phyloP scores from a whole-genome alignment of 2,329 filamentous ascomycete species.

The Fusarium fujikuroi region DNA sequence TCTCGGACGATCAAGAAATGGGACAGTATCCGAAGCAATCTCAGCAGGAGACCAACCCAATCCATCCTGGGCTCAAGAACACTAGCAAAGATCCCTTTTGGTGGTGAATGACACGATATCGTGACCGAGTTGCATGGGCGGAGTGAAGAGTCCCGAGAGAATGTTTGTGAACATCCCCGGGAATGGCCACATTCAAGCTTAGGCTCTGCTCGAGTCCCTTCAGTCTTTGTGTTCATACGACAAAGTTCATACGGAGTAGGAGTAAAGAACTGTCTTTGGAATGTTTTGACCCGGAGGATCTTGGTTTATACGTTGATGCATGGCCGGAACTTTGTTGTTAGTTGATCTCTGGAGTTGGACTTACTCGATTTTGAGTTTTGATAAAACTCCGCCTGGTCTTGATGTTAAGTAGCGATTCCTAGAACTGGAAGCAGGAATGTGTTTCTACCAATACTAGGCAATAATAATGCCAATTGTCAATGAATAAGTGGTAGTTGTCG shows the following conservation, averaged over 20 bases:
- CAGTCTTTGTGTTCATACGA: neutral
- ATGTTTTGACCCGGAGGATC: neutral
- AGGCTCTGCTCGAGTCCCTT: neutral
- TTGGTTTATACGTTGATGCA: neutral
- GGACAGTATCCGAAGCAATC: neutral
- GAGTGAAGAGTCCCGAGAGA: neutral
- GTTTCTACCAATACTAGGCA: neutral
- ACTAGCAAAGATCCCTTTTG: conserved; percentile 8
- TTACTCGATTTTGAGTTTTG: neutral
- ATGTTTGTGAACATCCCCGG: neutral
- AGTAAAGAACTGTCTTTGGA: neutral
- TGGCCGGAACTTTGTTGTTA: neutral
- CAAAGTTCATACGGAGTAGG: neutral
- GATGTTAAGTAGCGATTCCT: neutral
- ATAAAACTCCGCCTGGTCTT: neutral
- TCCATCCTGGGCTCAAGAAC: conserved; percentile 5
- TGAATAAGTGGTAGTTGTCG: neutral
- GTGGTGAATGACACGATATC: neutral
- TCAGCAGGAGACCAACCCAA: neutral
- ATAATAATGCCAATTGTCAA: neutral
- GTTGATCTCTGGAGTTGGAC: neutral
- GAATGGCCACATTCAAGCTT: neutral
- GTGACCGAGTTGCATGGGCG: neutral
- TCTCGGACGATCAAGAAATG: neutral
- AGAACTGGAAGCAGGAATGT: neutral